Conservation (phyloP, 1,284 basidiomycete genomes). For the Takashimella koratensis region DNA sequence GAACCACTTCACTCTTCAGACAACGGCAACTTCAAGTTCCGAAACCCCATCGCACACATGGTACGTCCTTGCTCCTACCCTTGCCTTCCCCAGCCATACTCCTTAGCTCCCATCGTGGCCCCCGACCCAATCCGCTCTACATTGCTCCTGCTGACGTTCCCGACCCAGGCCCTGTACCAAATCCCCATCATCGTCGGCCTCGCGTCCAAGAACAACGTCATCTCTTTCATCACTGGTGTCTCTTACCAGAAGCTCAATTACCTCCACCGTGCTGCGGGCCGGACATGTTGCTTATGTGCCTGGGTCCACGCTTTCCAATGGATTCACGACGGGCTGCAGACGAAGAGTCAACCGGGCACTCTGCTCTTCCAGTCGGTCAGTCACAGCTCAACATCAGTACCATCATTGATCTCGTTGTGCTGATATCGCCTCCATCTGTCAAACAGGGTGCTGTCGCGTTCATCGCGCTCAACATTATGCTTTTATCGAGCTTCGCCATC, state of each 20-base stretch:
- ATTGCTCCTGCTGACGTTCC: too few species aligned
- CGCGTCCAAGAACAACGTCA: constrained; percentile 62
- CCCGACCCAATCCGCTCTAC: too few species aligned
- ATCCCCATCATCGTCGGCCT: constrained; percentile 61
- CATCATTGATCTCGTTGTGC: too few species aligned
- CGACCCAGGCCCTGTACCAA: constrained; percentile 51
- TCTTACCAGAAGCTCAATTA: constrained; percentile 56
- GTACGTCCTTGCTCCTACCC: background rate
- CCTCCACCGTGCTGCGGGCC: constrained; percentile 37
- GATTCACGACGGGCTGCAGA: constrained; percentile 12
- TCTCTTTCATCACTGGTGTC: constrained; percentile 61
- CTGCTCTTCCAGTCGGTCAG: constrained; percentile 5
- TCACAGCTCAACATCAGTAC: too few species aligned
- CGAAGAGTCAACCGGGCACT: constrained; percentile 13
- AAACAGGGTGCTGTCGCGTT: constrained; percentile 47
- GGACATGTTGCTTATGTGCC: constrained; percentile 27
- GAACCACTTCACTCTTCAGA: too few species aligned
- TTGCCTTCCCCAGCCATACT: too few species aligned
- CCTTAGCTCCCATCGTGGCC: too few species aligned
- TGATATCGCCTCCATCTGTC: background rate
- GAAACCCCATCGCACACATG: constrained; percentile 14
- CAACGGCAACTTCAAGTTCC: constrained; percentile 9
- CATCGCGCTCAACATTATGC: constrained; percentile 49
- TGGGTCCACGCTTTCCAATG: constrained; percentile 35
- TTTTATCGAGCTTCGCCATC: constrained; percentile 48